Percentiles rank a stretch among this genome's conserved stretches.
phyloP scores from a whole-genome alignment of 169 alveolate species.

The Eimeria maxima region DNA sequence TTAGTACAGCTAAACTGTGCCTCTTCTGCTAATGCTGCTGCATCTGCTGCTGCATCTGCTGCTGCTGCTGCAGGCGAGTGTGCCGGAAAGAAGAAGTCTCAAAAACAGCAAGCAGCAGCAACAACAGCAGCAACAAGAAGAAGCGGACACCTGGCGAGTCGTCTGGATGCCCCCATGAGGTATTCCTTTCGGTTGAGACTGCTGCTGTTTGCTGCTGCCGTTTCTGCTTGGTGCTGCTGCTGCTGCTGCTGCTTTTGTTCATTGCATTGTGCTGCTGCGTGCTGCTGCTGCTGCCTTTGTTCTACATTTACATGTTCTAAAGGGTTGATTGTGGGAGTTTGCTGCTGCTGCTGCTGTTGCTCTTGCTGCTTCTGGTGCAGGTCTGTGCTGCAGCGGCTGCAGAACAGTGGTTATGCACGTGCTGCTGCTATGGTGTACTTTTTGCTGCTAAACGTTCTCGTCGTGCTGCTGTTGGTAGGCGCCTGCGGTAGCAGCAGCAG shows the following conservation, averaged over 20 bases:
- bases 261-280: no score
- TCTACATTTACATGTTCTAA: not conserved
- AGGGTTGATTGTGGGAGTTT: not conserved
- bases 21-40: no score
- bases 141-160: constrained; percentile 2
- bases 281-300: no score
- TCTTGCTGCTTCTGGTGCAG: constrained; percentile 62
- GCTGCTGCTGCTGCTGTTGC: constrained; percentile 27
- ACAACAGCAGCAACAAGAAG: not conserved
- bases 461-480: constrained; percentile 46
- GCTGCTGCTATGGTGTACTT: not conserved
- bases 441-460: not conserved
- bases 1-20: no score
- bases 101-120: constrained; percentile 7
- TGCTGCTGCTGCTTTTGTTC: no score
- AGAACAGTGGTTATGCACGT: constrained; percentile 24
- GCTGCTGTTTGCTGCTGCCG: constrained; percentile 38
- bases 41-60: no score
- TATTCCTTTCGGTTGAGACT: not conserved
- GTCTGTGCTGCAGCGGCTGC: constrained; percentile 26
- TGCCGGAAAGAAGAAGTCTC: no score
- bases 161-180: constrained; percentile 36
- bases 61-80: no score
- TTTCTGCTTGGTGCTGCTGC: not conserved
- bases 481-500: constrained; percentile 58